These are phyloP conservation scores for Priceomyces carsonii DNA, from an alignment of 805 yeast genomes.

Conservation along the genomic window DNA sequence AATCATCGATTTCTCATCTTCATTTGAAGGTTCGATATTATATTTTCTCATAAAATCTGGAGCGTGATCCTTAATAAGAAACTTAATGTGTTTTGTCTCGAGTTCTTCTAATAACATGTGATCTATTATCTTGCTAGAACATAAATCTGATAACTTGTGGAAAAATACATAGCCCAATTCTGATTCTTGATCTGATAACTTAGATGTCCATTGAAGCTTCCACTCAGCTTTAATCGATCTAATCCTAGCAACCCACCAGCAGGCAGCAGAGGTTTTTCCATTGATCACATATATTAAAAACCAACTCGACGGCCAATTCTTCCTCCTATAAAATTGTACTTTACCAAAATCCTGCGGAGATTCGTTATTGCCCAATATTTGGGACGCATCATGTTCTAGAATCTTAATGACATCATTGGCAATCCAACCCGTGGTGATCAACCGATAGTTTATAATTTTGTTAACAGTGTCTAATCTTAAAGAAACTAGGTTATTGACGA, in stretches of 20 bases:
- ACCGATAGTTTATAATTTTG: slow-evolving; percentile 53
- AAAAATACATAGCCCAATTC: slow-evolving; percentile 33
- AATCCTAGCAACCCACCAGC: slow-evolving; percentile 57
- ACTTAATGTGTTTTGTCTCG: slow-evolving; percentile 36
- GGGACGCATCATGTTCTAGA: slow-evolving; percentile 46
- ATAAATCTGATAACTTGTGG: slow-evolving; percentile 37
- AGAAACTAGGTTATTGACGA: slow-evolving; percentile 39
- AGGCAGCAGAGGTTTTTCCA: slow-evolving; percentile 36
- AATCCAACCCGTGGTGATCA: slow-evolving; percentile 71
- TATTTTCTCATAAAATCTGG: slow-evolving; percentile 17
- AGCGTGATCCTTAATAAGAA: slow-evolving; percentile 26
- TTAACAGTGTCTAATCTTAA: slow-evolving; percentile 51
- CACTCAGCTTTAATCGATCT: slow-evolving; percentile 53
- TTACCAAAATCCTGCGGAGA: slow-evolving; percentile 13
- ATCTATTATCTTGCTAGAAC: slow-evolving; percentile 50
- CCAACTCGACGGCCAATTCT: slow-evolving; percentile 61
- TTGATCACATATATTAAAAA: slow-evolving; percentile 44
- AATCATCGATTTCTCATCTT: slow-evolving; percentile 5
- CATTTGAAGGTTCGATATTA: slow-evolving; percentile 10
- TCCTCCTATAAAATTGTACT: slow-evolving; percentile 45
- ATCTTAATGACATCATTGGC: slow-evolving; percentile 55
- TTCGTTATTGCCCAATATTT: slow-evolving; percentile 29
- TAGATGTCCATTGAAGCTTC: slow-evolving; percentile 53
- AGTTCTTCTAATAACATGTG: slow-evolving; percentile 56
- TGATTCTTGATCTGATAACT: slow-evolving; percentile 14